Evolutionary conservation across 208 protist species (phyloP).

Genomic region (Acanthamoeba castellanii): DNA sequence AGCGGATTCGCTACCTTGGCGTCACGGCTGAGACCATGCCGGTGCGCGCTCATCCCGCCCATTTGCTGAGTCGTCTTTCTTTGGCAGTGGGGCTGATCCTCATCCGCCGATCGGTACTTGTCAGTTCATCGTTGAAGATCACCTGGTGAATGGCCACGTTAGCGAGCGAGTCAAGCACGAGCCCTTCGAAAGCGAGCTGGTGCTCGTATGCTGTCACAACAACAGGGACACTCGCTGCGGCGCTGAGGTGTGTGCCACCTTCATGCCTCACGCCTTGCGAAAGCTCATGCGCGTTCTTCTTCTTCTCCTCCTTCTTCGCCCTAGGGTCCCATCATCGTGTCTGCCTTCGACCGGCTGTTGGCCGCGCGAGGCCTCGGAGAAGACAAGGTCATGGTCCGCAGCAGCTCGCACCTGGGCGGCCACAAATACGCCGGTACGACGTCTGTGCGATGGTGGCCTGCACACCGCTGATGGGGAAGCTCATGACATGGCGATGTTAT

Average conservation of each 20-base stretch:
- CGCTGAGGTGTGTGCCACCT: neutral
- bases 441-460: neutral
- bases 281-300: no score
- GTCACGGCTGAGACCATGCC: neutral
- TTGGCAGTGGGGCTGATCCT: neutral
- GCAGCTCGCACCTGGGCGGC: slow-evolving; percentile 16
- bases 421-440: neutral
- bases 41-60: neutral
- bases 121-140: neutral
- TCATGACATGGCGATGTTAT: neutral
- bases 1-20: neutral
- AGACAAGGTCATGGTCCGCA: neutral
- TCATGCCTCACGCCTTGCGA: no score
- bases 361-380: neutral
- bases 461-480: no score
- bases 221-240: slow-evolving; percentile 20
- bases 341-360: neutral
- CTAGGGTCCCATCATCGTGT: neutral
- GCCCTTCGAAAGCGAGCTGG: neutral
- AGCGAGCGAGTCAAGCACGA: slow-evolving; percentile 16
- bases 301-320: no score
- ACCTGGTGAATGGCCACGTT: slow-evolving; percentile 20
- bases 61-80: neutral
- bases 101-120: neutral
- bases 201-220: slow-evolving; percentile 12